Conservation (phyloP, 805 yeast genomes). For the Cephaloascus fragrans region DNA sequence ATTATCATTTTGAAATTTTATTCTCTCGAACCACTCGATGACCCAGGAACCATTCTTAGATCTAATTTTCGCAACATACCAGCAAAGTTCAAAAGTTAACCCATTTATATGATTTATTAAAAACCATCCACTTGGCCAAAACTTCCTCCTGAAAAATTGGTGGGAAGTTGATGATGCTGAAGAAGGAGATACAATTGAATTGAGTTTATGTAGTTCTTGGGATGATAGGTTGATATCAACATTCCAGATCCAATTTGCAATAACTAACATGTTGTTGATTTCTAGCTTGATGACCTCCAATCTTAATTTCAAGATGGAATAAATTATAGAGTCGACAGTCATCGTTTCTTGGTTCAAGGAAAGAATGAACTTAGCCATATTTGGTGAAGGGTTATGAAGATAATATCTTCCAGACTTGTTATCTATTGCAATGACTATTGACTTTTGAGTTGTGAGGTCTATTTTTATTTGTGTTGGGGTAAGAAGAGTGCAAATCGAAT, state of each 20-base stretch:
- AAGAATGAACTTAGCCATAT: constrained; percentile 9
- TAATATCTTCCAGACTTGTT: constrained; percentile 28
- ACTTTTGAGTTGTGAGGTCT: not conserved
- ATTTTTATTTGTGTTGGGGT: not conserved
- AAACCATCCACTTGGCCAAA: constrained; percentile 53
- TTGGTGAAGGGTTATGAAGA: constrained; percentile 34
- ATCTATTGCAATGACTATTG: constrained; percentile 15
- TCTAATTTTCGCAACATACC: constrained; percentile 46
- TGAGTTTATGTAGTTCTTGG: constrained; percentile 34
- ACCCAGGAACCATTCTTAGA: constrained; percentile 45
- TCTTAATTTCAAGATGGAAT: constrained; percentile 31
- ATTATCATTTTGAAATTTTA: too few species aligned
- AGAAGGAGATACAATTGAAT: constrained; percentile 17
- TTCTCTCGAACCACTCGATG: constrained; percentile 37
- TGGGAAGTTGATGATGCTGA: constrained; percentile 9
- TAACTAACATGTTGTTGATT: constrained; percentile 43
- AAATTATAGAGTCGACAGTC: not conserved
- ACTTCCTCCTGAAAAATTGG: constrained; percentile 34
- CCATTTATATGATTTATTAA: constrained; percentile 30
- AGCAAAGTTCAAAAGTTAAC: constrained; percentile 23
- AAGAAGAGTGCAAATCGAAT: not conserved
- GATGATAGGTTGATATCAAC: constrained; percentile 40
- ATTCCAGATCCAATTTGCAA: constrained; percentile 63
- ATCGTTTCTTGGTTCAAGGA: not conserved
- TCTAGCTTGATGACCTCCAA: constrained; percentile 40